These are phyloP conservation scores for Haematococcus lacustris DNA, from an alignment of 139 green algal species.

Conservation along the genomic window DNA sequence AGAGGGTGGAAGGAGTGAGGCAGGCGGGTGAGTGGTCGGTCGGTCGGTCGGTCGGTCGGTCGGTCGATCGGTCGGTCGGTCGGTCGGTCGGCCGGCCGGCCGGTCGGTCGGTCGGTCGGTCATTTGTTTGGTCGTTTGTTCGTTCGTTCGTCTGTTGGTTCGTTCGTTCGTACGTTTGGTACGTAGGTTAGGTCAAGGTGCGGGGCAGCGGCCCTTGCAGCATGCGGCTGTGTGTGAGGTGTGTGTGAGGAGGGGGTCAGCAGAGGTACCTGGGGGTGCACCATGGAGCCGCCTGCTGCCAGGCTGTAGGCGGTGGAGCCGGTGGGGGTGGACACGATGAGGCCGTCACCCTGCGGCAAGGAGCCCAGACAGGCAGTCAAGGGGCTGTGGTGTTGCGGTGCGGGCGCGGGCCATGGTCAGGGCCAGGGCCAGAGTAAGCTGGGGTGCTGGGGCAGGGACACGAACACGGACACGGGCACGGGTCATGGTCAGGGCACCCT, in stretches of 20 bases:
- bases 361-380: neutral
- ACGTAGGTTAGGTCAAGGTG: no score
- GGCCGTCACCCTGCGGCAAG: slow-evolving; percentile 63
- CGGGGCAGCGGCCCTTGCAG: no score
- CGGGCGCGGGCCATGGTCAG: neutral
- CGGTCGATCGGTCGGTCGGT: no score
- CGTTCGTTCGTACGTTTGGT: no score
- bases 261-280: slow-evolving; percentile 54
- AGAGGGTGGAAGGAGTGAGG: no score
- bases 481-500: neutral
- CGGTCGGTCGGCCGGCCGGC: no score
- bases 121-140: no score
- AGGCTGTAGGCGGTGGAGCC: slow-evolving; percentile 89
- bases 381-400: neutral
- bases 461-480: neutral
- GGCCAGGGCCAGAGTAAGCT: neutral
- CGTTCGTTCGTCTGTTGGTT: no score
- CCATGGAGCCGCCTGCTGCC: slow-evolving; percentile 74
- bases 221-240: no score
- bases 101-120: no score
- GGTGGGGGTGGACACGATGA: slow-evolving; percentile 87
- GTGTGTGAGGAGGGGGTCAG: slow-evolving; percentile 60
- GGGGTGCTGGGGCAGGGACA: neutral
- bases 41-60: no score
- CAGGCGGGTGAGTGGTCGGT: no score